Percentiles rank a stretch among this genome's conserved stretches.
Evolutionary conservation across 441 rosid species (phyloP).

Genomic region (Aquilaria agallochum): DNA sequence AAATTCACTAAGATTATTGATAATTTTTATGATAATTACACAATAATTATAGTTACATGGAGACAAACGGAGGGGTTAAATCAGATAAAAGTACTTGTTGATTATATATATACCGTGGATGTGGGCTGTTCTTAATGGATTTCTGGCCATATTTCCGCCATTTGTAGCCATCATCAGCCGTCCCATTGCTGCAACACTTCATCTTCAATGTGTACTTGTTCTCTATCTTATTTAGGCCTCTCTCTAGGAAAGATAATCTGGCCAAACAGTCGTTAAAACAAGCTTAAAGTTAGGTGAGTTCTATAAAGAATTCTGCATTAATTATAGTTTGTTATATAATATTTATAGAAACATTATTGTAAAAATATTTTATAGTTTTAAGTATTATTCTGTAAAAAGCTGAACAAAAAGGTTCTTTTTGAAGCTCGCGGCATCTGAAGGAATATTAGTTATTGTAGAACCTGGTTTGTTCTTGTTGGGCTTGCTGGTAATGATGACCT

Average conservation of each 20-base stretch:
- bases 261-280: background rate
- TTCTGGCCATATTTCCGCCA: slow-evolving; percentile 97
- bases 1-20: background rate
- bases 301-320: background rate
- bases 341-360: background rate
- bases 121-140: slow-evolving; percentile 78
- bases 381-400: background rate
- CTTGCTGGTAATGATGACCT: slow-evolving; percentile 10
- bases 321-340: background rate
- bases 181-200: slow-evolving; percentile 46
- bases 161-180: slow-evolving; percentile 82
- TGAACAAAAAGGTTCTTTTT: no score
- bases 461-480: slow-evolving; percentile 34
- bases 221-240: slow-evolving; percentile 41
- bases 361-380: background rate
- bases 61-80: background rate
- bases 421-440: no score
- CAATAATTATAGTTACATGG: background rate
- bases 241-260: slow-evolving; percentile 35
- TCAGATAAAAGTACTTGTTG: background rate
- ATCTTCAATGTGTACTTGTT: slow-evolving; percentile 68
- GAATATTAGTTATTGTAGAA: background rate
- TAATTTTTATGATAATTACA: background rate
- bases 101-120: slow-evolving; percentile 56
- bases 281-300: background rate